Evolutionary conservation across 352 stramenopile species (phyloP).

Genomic region (Saprolegnia diclina): DNA sequence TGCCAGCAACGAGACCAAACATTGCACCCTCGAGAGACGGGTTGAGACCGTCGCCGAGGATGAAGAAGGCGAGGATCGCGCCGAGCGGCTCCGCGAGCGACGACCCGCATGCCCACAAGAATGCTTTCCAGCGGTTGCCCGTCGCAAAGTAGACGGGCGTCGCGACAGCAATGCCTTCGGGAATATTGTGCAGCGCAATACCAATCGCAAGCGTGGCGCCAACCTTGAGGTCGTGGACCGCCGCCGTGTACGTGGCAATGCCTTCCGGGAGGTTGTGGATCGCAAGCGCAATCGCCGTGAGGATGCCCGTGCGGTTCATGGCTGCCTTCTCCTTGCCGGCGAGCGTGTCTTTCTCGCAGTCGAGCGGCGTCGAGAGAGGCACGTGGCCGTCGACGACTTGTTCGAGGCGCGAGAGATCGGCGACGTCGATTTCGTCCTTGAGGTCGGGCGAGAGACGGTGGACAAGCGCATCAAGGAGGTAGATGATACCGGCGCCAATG

Average conservation of each 20-base stretch:
- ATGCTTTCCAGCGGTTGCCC: constrained; percentile 85
- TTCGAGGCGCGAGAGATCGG: neutral
- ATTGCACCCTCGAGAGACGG: constrained; percentile 77
- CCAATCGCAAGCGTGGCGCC: constrained; percentile 89
- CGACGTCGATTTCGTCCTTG: too few species aligned
- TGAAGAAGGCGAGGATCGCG: constrained; percentile 81
- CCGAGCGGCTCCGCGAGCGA: constrained; percentile 88
- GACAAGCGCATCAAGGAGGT: constrained; percentile 56
- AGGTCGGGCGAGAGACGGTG: too few species aligned
- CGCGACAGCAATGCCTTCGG: constrained; percentile 92
- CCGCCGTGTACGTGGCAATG: constrained; percentile 92
- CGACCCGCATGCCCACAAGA: constrained; percentile 86
- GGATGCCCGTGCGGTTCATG: constrained; percentile 81
- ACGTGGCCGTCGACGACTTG: neutral
- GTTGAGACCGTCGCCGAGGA: constrained; percentile 44
- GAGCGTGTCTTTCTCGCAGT: constrained; percentile 24
- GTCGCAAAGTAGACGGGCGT: constrained; percentile 96
- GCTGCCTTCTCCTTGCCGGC: constrained; percentile 41
- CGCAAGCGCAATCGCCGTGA: constrained; percentile 91
- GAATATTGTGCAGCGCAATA: constrained; percentile 98
- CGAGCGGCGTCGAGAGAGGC: too few species aligned
- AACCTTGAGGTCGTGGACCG: constrained; percentile 83
- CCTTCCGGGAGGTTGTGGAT: constrained; percentile 98
- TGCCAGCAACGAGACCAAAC: constrained; percentile 90
- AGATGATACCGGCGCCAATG: constrained; percentile 49